These are phyloP conservation scores for Lasiodiplodia gonubiensis DNA, from an alignment of 2,329 filamentous ascomycete species.

Conservation along the genomic window DNA sequence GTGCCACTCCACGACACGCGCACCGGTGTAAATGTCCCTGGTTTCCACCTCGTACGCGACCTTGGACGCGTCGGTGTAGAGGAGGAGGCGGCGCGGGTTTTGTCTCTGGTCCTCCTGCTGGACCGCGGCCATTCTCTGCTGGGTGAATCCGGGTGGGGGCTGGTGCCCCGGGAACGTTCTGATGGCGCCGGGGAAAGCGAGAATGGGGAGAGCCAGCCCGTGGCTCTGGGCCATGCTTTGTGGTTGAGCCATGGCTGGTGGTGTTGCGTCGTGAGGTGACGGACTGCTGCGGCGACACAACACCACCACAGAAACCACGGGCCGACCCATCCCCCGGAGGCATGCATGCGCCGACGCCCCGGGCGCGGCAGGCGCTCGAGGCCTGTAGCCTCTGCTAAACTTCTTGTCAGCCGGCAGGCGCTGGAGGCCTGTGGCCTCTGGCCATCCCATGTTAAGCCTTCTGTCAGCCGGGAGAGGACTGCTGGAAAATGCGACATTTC, in stretches of 20 bases:
- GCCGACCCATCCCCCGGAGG: not conserved
- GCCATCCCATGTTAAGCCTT: too few species aligned
- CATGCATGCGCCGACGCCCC: not conserved
- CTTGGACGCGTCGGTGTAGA: not conserved
- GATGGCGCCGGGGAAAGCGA: not conserved
- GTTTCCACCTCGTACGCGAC: rapidly evolving
- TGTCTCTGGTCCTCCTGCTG: not conserved
- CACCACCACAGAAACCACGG: not conserved
- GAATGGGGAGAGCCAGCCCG: not conserved
- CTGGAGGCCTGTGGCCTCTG: not conserved
- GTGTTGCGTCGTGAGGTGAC: not conserved
- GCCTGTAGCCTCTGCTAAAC: too few species aligned
- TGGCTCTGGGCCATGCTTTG: not conserved
- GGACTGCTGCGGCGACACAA: not conserved
- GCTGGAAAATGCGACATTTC: too few species aligned
- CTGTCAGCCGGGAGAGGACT: not conserved
- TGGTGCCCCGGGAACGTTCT: not conserved
- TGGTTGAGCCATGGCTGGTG: not conserved
- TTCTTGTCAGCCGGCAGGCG: too few species aligned
- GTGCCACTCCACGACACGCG: not conserved
- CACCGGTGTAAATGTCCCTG: not conserved
- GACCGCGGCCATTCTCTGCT: not conserved
- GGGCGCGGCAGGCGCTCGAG: not conserved
- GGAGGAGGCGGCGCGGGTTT: not conserved
- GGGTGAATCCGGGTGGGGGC: not conserved